A percentile compares a stretch with the other conserved stretches of the same genome.
These are phyloP conservation scores for Boletus rex-veris DNA, from an alignment of 768 basidiomycete genomes.

Conservation along the genomic window DNA sequence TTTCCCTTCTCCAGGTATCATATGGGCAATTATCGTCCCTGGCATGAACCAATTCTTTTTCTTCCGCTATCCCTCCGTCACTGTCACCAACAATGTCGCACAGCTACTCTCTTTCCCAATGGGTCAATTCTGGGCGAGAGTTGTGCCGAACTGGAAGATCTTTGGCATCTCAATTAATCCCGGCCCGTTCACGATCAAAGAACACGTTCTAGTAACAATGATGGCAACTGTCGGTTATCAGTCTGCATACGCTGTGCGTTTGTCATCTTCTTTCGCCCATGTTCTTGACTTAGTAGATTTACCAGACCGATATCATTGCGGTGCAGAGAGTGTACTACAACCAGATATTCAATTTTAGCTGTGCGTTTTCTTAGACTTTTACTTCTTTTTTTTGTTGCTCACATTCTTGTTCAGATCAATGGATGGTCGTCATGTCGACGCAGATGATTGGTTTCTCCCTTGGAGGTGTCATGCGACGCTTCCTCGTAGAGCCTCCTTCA, in stretches of 20 bases:
- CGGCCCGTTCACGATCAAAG: conserved; percentile 79
- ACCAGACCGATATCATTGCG: conserved; percentile 61
- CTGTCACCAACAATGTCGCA: conserved; percentile 53
- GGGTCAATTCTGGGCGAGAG: conserved; percentile 56
- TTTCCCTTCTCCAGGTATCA: conserved; percentile 24
- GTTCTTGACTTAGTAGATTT: not conserved
- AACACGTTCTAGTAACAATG: conserved; percentile 66
- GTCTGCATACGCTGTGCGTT: conserved; percentile 21
- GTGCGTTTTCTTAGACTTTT: conserved; percentile 21
- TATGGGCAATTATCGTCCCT: conserved; percentile 61
- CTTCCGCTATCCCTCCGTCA: conserved; percentile 58
- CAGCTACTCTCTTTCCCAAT: conserved; percentile 72
- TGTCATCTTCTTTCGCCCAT: not conserved
- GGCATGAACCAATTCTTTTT: conserved; percentile 79
- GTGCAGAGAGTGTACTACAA: conserved; percentile 70
- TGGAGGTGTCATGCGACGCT: conserved; percentile 57
- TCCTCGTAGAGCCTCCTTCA: conserved; percentile 60
- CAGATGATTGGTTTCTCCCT: conserved; percentile 66
- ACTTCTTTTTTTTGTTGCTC: not conserved
- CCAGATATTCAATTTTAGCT: conserved; percentile 51
- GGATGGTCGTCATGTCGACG: conserved; percentile 67
- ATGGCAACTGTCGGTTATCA: conserved; percentile 51
- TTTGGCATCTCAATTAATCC: conserved; percentile 64
- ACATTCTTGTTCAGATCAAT: conserved; percentile 39
- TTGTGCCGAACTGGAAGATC: conserved; percentile 49